Evolutionary conservation across 352 stramenopile species (phyloP), one percentile per base, ranked within the genome.

Genomic region (Thalassiosira exigua): DNA sequence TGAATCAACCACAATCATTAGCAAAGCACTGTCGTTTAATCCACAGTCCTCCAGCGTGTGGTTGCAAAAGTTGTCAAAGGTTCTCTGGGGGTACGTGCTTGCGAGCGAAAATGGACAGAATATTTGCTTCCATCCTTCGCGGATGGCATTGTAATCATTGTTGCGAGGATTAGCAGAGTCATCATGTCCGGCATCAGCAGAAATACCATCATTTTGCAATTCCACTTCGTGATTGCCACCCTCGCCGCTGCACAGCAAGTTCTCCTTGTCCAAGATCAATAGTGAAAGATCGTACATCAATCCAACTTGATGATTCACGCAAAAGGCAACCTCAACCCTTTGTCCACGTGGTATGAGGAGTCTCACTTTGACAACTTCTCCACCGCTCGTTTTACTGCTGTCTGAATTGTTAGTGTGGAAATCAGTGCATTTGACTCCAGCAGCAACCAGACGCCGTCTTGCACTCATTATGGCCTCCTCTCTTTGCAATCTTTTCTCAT

Each of bases 251-350:
- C 22, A 51, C 24, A 75, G 52, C 24, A 74, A 42, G 5, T 67
- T 27, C 32, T 59, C 46, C 12, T 21, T 57, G 50, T 78, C 56
- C 60, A 82, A 78, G 26, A 48, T 21, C 21, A 82, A n/a, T 30
- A 82, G 60, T 61, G 74, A 58, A 21, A 82, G 50, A 75, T 82
- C 74, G 50, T 82, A 82, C 3, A 82, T 19, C 24, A 82, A 65
- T 41, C 74, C 74, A 19, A 82, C 64, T n/a, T 21, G 26, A 60
- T 82, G 66, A 17, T 50, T 14, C 29, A 22, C 26, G 17, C 32
- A 9, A 65, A 75, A 82, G 0, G 21, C 56, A 27, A 42, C 66
- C 44, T 70, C 41, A 12, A 70, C 30, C 52, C 48, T 82, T 60
- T 74, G 42, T 36, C 74, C 74, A 9, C 66, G 74, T 39, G 74